Evolutionary conservation across 345 rosid species (phyloP).

Genomic region (Arabidopsis arenosa): DNA sequence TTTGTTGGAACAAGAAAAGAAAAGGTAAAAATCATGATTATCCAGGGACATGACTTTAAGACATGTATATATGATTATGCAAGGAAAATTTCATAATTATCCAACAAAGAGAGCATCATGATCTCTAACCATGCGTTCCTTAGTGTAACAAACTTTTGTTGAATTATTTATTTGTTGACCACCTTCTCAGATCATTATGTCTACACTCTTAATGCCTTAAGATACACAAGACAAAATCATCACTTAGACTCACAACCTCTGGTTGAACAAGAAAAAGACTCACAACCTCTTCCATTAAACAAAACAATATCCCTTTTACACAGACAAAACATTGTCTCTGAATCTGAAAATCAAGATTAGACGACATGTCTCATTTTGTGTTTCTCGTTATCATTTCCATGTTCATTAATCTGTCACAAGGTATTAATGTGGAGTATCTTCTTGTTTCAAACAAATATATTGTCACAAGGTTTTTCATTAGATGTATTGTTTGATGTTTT

Average conservation of each 20-base stretch:
- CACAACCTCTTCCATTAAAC: slow-evolving; percentile 36
- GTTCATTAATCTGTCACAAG: slow-evolving; percentile 30
- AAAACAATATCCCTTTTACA: slow-evolving; percentile 19
- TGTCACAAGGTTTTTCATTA: background rate
- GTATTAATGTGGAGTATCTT: slow-evolving; percentile 16
- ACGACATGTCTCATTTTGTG: slow-evolving; percentile 35
- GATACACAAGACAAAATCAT: slow-evolving; percentile 27
- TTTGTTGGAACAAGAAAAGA: slow-evolving; percentile 35
- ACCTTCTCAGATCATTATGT: slow-evolving; percentile 36
- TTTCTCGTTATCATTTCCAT: slow-evolving; percentile 31
- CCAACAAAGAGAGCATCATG: slow-evolving; percentile 44
- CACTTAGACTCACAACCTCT: slow-evolving; percentile 30
- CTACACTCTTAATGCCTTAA: slow-evolving; percentile 30
- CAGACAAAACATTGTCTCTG: slow-evolving; percentile 18
- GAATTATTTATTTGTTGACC: slow-evolving; percentile 22
- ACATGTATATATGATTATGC: slow-evolving; percentile 35
- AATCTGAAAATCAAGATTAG: slow-evolving; percentile 2
- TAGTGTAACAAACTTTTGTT: slow-evolving; percentile 18
- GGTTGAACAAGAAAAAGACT: too few species aligned
- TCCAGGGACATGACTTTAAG: slow-evolving; percentile 29
- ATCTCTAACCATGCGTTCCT: slow-evolving; percentile 43
- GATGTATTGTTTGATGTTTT: slow-evolving; percentile 5
- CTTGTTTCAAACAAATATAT: background rate
- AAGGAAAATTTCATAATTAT: slow-evolving; percentile 29
- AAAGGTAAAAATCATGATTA: slow-evolving; percentile 35